These are phyloP conservation scores for Diutina pseudorugosa DNA, from an alignment of 1,139 yeast species.

Conservation along the genomic window DNA sequence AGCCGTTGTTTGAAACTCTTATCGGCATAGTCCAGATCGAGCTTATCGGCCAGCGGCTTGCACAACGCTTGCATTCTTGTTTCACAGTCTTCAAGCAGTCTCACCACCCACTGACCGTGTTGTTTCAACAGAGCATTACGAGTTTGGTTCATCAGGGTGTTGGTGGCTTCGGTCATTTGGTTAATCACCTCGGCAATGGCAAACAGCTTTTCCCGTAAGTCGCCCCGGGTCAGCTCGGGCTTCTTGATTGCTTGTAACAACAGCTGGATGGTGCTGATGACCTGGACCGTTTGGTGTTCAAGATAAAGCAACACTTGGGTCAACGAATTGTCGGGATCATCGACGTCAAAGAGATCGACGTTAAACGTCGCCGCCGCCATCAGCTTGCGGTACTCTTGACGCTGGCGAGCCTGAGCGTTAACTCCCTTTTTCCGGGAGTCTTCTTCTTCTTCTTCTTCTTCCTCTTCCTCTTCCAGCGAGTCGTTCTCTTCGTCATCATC, in stretches of 20 bases:
- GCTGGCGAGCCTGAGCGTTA: not conserved
- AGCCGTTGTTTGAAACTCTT: constrained; percentile 83
- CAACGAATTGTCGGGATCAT: constrained; percentile 79
- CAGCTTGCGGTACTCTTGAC: constrained; percentile 20
- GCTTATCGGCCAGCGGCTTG: constrained; percentile 32
- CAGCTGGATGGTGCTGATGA: constrained; percentile 80
- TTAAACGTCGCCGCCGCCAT: constrained; percentile 51
- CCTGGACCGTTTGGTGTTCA: constrained; percentile 90
- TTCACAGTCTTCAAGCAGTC: constrained; percentile 73
- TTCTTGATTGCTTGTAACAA: constrained; percentile 64
- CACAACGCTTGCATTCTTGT: constrained; percentile 64
- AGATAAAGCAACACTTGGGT: constrained; percentile 74
- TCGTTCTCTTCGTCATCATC: not conserved
- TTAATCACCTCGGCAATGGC: constrained; percentile 68
- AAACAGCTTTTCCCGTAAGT: constrained; percentile 55
- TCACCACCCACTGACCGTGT: constrained; percentile 86
- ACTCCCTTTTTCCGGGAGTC: not conserved
- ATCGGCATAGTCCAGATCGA: constrained; percentile 64
- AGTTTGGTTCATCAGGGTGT: constrained; percentile 80
- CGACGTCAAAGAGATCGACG: constrained; percentile 64
- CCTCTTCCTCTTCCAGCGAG: not conserved
- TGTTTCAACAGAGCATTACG: constrained; percentile 74
- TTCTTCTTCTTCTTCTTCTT: not conserved
- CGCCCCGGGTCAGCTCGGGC: constrained; percentile 68
- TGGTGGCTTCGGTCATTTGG: constrained; percentile 86